These are phyloP conservation scores for Verticillium zaregamsianum DNA, from an alignment of 2,329 filamentous ascomycete genomes.

Conservation along the genomic window DNA sequence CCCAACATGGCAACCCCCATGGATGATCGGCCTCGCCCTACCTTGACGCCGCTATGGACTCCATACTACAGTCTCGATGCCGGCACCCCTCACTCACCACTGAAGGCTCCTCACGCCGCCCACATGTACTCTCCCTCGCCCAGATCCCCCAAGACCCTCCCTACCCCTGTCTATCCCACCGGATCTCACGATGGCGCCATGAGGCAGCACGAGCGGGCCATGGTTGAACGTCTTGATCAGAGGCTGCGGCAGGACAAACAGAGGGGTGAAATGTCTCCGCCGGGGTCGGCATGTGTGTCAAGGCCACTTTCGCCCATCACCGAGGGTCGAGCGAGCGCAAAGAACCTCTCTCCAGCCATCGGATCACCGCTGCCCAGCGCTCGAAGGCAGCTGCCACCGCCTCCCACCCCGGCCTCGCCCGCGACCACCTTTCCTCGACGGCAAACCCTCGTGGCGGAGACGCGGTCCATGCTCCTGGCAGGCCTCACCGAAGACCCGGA, in stretches of 20 bases:
- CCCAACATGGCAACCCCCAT: constrained; percentile 11
- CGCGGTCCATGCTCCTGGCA: constrained; percentile 25
- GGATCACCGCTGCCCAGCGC: constrained; percentile 6
- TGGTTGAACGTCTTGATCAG: constrained; percentile 28
- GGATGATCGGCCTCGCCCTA: constrained; percentile 8
- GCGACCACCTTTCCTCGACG: constrained; percentile 10
- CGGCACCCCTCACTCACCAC: constrained; percentile 12
- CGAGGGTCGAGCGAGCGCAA: constrained; percentile 1
- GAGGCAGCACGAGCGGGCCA: constrained; percentile 29
- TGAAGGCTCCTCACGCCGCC: constrained; percentile 9
- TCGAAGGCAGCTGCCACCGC: constrained; percentile 6
- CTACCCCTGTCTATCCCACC: constrained; percentile 28
- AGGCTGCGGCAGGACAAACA: constrained; percentile 15
- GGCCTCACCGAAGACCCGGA: constrained; percentile 15
- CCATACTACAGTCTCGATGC: constrained; percentile 19
- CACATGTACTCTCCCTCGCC: constrained; percentile 20
- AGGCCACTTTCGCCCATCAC: constrained; percentile 10
- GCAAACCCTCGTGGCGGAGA: constrained; percentile 23
- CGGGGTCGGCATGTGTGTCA: constrained; percentile 6
- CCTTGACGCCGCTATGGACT: constrained; percentile 28
- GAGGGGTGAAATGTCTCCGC: constrained; percentile 7
- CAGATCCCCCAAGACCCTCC: constrained; percentile 23
- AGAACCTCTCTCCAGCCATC: neutral
- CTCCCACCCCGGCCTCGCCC: constrained; percentile 12
- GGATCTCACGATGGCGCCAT: constrained; percentile 24